Percentiles rank a stretch among this genome's conserved stretches.
Conservation (phyloP, 106 monocot species). For the Dendrobium officinale region DNA sequence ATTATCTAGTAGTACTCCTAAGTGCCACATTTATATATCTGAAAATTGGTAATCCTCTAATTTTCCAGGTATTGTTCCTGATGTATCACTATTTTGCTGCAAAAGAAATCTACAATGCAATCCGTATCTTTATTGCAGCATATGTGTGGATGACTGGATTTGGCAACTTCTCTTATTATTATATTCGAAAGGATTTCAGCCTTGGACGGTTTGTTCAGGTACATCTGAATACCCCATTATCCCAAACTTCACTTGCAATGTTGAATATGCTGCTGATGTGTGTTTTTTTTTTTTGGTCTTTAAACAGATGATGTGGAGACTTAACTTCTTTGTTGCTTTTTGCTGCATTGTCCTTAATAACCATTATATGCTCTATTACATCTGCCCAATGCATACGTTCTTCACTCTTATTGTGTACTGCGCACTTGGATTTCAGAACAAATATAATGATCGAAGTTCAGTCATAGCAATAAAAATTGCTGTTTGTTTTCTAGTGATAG, state of each 20-base stretch:
- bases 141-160: conserved; percentile 48
- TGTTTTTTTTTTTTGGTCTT: background rate
- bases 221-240: background rate
- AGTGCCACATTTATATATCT: background rate
- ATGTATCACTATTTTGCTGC: conserved; percentile 47
- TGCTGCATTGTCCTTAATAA: conserved; percentile 36
- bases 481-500: conserved; percentile 31
- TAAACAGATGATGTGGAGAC: conserved; percentile 45
- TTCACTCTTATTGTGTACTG: conserved; percentile 39
- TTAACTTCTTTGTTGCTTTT: conserved; percentile 36
- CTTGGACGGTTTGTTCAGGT: conserved; percentile 9
- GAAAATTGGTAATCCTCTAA: background rate
- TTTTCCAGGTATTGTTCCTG: conserved; percentile 29
- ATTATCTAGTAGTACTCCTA: background rate
- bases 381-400: conserved; percentile 42
- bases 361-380: conserved; percentile 42
- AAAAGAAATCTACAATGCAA: conserved; percentile 33
- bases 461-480: conserved; percentile 29
- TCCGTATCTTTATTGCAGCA: conserved; percentile 38
- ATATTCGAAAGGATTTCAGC: conserved; percentile 43
- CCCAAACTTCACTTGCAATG: background rate
- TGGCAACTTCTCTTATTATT: conserved; percentile 42
- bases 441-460: conserved; percentile 24
- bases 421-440: conserved; percentile 32
- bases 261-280: background rate